Conservation (phyloP, 495 filamentous ascomycete species). For the Penicillium chermesinum region DNA sequence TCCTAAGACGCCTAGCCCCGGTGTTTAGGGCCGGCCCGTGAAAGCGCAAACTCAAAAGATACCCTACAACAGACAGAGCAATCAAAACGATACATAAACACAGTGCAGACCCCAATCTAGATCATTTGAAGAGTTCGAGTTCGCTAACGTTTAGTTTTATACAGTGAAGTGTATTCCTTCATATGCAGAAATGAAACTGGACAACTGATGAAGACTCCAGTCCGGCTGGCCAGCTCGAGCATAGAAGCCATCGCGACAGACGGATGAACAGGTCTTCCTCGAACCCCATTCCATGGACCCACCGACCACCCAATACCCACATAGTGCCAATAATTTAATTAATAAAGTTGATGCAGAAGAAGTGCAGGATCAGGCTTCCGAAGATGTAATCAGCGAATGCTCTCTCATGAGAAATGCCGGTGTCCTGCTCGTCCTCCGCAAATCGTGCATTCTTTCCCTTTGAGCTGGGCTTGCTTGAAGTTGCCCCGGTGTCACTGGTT, state of each 20-base stretch:
- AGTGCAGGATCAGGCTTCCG: constrained; percentile 90
- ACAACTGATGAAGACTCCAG: neutral
- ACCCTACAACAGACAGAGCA: neutral
- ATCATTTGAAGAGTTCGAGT: too few species aligned
- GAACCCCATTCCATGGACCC: too few species aligned
- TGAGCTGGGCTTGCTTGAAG: constrained; percentile 21
- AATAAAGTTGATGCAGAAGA: constrained; percentile 99
- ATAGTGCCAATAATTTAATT: constrained; percentile 59
- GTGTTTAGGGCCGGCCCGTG: too few species aligned
- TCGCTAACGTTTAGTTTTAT: neutral
- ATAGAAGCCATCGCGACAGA: neutral
- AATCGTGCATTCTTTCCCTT: constrained; percentile 35
- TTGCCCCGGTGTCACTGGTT: constrained; percentile 47
- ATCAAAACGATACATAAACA: neutral
- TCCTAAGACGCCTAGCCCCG: too few species aligned
- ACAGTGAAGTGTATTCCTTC: neutral
- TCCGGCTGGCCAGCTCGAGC: neutral
- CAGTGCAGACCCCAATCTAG: too few species aligned
- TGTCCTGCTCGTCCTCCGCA: constrained; percentile 22
- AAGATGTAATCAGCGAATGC: constrained; percentile 97
- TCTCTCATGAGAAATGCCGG: constrained; percentile 49
- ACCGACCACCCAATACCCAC: too few species aligned
- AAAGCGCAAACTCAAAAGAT: too few species aligned
- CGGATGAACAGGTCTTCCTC: neutral
- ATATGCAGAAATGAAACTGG: constrained; percentile 5